Base-by-base conservation (phyloP, 495 filamentous ascomycete genomes). In the Talaromyces proteolyticus region DNA sequence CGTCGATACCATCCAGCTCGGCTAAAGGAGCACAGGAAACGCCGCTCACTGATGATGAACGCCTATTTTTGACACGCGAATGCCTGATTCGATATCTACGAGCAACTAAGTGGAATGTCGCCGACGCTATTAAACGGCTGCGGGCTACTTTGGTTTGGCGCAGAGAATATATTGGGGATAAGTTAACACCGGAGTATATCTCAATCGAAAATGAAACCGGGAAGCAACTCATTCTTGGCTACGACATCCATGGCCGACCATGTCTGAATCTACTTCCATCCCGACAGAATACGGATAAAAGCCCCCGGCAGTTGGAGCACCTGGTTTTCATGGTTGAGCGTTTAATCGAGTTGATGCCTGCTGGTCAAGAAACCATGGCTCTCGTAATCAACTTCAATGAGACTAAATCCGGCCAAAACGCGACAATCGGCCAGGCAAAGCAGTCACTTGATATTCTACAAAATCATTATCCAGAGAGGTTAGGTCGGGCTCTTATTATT, bases 301-400 rank as follows among this genome's bases (percentile, higher is more conserved):
- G 82, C 50, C 86, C 90, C n/a, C 81, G 89, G 59, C 93, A 98
- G 66, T 79, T 96, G 20, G 82, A 98, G 63, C 91, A 96, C 63
- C 76, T 98, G 40, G 91, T 96, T 37, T 98, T 81, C 65, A 95
- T 96, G 89, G 68, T 98, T 39, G 93, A 98, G 73, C 80, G 89
- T 20, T 81, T 86, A 17, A 82, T 96, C 57, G 90, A 96, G 51
- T 63, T 96, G 25, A 91, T 94, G 84, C 80, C 83, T 1, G 78
- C 93, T 1, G 84, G 85, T 10, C 88, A 93, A 59, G 93, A 96
- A 67, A 91, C 82, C 2, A 64, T 95, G 40, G 85, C 88, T 6
- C 74, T 98, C 3, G 67, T 96, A 46, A 87, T 96, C 58, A 88
- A 95, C 72, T 96, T 92, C 72, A 88, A 86, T 59, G 83, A 89